Percentiles rank a stretch among this genome's conserved stretches.
phyloP scores from a whole-genome alignment of 257 asterid genomes.

The Solanum ahanhuiri region DNA sequence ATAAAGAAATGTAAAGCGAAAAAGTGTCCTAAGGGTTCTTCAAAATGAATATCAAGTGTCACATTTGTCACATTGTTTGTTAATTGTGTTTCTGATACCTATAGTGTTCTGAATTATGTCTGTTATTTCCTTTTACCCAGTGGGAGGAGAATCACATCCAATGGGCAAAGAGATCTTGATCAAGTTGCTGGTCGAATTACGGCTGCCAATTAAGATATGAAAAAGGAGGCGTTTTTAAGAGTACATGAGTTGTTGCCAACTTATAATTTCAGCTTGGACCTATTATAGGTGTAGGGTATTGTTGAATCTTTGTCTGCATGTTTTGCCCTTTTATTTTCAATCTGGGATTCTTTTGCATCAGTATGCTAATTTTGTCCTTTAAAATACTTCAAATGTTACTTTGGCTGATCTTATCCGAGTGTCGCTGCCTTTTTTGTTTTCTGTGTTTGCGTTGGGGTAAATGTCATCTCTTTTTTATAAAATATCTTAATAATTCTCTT shows the following conservation, averaged over 20 bases:
- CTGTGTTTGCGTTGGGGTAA: background rate
- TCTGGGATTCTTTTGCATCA: background rate
- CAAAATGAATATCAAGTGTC: background rate
- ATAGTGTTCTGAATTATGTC: background rate
- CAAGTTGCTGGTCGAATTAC: constrained; percentile 86
- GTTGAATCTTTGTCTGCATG: background rate
- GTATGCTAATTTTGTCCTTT: background rate
- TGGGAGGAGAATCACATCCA: constrained; percentile 83
- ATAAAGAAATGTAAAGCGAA: background rate
- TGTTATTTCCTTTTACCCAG: constrained; percentile 16
- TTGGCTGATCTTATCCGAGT: background rate
- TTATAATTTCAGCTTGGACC: background rate
- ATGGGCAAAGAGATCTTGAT: constrained; percentile 81
- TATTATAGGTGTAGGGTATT: constrained; percentile 2
- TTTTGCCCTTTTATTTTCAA: background rate
- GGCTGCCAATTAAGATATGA: constrained; percentile 13
- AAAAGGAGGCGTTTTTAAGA: background rate
- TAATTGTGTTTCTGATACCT: background rate
- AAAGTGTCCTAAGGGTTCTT: background rate
- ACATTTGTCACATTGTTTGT: background rate
- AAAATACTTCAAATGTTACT: background rate
- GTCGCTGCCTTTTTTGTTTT: background rate
- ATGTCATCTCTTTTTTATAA: background rate
- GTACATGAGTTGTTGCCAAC: background rate
- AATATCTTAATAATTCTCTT: too few relatives aligned